These are phyloP conservation scores for Trichomonascaceae sp. DNA, from an alignment of 1,139 yeast species.

Conservation along the genomic window DNA sequence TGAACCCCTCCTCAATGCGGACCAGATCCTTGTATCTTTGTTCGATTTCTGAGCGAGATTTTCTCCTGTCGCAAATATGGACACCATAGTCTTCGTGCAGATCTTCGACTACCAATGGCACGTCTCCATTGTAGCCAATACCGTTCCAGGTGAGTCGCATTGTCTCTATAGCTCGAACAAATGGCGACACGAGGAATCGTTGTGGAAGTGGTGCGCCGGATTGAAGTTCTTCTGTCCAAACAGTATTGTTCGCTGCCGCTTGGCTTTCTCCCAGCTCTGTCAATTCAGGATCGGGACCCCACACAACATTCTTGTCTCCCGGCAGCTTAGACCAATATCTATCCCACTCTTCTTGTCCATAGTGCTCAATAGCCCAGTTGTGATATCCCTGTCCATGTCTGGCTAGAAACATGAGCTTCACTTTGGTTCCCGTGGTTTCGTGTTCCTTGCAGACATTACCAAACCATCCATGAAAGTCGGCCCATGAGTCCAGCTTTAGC, in stretches of 20 bases:
- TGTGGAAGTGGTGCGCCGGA: slow-evolving; percentile 43
- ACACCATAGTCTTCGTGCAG: slow-evolving; percentile 56
- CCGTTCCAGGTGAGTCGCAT: slow-evolving; percentile 46
- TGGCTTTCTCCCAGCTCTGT: slow-evolving; percentile 48
- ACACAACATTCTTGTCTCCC: slow-evolving; percentile 41
- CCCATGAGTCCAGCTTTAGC: slow-evolving; percentile 33
- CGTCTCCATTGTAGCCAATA: slow-evolving; percentile 12
- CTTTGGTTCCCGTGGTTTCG: slow-evolving; percentile 28
- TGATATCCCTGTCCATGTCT: slow-evolving; percentile 76
- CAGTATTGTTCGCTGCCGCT: slow-evolving; percentile 33
- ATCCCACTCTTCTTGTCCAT: slow-evolving; percentile 48
- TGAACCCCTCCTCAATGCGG: slow-evolving; percentile 19
- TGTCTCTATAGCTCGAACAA: slow-evolving; percentile 50
- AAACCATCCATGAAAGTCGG: slow-evolving; percentile 26
- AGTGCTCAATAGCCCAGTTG: slow-evolving; percentile 45
- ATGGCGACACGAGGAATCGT: slow-evolving; percentile 48
- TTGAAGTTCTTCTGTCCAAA: slow-evolving; percentile 34
- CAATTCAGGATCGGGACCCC: slow-evolving; percentile 61
- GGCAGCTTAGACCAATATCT: slow-evolving; percentile 42
- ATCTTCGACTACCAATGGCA: slow-evolving; percentile 38
- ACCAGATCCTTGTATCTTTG: slow-evolving; percentile 30
- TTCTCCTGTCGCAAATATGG: slow-evolving; percentile 55
- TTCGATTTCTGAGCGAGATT: slow-evolving; percentile 28
- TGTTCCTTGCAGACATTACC: slow-evolving; percentile 29
- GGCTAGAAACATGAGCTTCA: slow-evolving; percentile 49